Conservation (phyloP, 225 moss, liverwort and hornwort genomes). For the Climacium dendroides region DNA sequence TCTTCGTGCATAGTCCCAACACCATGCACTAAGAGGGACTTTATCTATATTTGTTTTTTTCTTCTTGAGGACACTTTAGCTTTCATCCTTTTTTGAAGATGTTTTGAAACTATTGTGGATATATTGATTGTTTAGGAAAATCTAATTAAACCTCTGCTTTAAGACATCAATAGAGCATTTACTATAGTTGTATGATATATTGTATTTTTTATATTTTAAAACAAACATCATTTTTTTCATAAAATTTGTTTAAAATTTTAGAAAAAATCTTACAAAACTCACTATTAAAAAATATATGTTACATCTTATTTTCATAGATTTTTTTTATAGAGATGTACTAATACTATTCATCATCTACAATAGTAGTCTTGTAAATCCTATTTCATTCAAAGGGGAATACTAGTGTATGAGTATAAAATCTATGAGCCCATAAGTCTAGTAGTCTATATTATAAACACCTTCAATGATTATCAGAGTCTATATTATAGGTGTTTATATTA, state of each 20-base stretch:
- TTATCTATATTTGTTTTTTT: background rate
- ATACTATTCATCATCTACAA: background rate
- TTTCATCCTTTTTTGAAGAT: background rate
- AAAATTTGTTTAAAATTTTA: no score
- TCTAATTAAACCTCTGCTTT: background rate
- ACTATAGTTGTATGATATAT: background rate
- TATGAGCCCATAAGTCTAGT: no score
- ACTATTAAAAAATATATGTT: no score
- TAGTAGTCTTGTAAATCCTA: background rate
- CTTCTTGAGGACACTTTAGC: no score
- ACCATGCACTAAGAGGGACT: no score
- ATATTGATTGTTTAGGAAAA: background rate
- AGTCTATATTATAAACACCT: no score
- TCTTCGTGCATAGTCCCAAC: no score
- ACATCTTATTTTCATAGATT: background rate
- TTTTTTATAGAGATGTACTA: background rate
- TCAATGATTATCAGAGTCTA: no score
- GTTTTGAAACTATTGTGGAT: background rate
- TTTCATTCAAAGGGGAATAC: background rate
- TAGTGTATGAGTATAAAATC: no score
- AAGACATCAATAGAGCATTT: background rate
- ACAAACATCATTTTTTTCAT: background rate
- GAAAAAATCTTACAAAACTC: background rate
- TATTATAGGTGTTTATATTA: no score
- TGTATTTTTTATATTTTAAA: no score